phyloP scores from a whole-genome alignment of 2,329 filamentous ascomycete species.

The Aspergillus arachidicola region DNA sequence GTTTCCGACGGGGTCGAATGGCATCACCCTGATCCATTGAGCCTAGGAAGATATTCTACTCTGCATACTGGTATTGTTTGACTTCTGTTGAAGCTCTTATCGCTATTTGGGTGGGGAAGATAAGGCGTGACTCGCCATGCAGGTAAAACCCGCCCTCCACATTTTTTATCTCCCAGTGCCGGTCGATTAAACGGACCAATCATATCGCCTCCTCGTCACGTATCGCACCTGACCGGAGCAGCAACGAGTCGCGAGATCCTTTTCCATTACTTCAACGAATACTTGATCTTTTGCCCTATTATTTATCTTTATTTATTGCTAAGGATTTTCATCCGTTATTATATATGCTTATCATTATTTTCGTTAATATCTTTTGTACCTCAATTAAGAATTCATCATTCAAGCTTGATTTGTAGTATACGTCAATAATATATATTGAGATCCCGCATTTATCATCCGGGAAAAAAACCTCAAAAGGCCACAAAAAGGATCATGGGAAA shows the following conservation, averaged over 20 bases:
- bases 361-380: no score
- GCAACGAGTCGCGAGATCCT: neutral
- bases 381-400: no score
- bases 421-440: no score
- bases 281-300: no score
- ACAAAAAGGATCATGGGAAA: slow-evolving; percentile 11
- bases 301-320: no score
- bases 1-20: slow-evolving; percentile 7
- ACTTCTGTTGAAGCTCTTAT: neutral
- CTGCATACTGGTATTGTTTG: neutral
- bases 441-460: no score
- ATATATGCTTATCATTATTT: no score
- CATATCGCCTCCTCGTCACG: neutral
- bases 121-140: neutral
- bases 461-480: no score
- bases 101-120: neutral
- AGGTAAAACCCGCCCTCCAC: neutral
- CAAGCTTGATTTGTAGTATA: no score
- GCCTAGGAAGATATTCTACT: neutral
- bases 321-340: fast-evolving
- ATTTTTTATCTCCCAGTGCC: neutral
- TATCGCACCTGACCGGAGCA: neutral
- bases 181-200: slow-evolving; percentile 16
- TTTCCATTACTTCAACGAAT: no score
- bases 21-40: neutral